phyloP scores from a whole-genome alignment of 345 rosid species.

The Salix exigua region DNA sequence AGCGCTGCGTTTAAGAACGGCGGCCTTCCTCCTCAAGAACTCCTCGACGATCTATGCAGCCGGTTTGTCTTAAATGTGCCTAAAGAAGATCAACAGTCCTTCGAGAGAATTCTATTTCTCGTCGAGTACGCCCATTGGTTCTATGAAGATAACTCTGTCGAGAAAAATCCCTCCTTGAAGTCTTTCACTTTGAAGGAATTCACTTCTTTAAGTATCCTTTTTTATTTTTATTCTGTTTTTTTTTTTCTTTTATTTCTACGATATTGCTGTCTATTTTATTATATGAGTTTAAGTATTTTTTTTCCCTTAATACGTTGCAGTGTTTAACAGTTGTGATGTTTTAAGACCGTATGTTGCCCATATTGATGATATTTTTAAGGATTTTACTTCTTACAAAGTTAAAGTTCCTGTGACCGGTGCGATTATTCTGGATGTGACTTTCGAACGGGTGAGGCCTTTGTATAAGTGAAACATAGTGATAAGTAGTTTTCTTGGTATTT shows the following conservation, averaged over 20 bases:
- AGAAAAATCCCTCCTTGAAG: constrained; percentile 83
- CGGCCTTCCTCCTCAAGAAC: constrained; percentile 87
- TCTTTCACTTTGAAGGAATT: constrained; percentile 86
- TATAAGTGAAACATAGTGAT: background rate
- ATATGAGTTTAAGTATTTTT: background rate
- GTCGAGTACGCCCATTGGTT: constrained; percentile 99
- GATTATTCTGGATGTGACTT: constrained; percentile 87
- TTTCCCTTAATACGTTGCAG: constrained; percentile 50
- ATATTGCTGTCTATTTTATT: background rate
- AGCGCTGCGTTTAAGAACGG: constrained; percentile 72
- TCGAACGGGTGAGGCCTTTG: constrained; percentile 69
- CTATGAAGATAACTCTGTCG: constrained; percentile 94
- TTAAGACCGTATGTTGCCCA: constrained; percentile 88
- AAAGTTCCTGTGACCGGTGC: constrained; percentile 99
- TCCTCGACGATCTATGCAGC: constrained; percentile 99
- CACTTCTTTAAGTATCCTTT: constrained; percentile 82
- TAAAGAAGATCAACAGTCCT: constrained; percentile 93
- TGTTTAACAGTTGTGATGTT: constrained; percentile 90
- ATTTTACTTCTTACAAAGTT: constrained; percentile 95
- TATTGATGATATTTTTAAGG: constrained; percentile 87
- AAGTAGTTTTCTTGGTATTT: too few species aligned
- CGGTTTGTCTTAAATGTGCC: constrained; percentile 97
- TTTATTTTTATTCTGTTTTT: background rate
- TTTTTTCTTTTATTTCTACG: background rate
- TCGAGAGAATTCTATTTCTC: constrained; percentile 91